Evolutionary conservation across 805 yeast genomes (phyloP).

Genomic region (Metschnikowia vanudenii): DNA sequence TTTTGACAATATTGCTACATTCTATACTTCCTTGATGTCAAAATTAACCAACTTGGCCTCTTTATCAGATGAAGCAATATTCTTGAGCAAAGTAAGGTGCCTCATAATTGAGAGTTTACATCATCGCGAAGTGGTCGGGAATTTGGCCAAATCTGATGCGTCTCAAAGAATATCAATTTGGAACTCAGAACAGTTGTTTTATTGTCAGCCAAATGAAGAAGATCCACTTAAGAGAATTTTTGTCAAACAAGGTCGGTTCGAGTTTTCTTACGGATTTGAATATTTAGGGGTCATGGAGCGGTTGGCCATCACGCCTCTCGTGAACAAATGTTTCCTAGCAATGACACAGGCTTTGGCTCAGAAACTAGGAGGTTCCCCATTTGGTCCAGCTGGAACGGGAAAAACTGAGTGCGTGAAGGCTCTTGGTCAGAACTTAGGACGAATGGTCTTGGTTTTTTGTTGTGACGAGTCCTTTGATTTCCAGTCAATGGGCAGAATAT

Average conservation of each 20-base stretch:
- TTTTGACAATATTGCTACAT: neutral
- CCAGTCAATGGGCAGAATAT: conserved; percentile 71
- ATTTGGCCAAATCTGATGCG: conserved; percentile 6
- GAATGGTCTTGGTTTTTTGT: conserved; percentile 79
- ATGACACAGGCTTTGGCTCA: conserved; percentile 75
- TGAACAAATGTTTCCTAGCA: conserved; percentile 60
- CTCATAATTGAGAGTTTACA: conserved; percentile 69
- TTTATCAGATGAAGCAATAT: conserved; percentile 18
- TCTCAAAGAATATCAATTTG: conserved; percentile 36
- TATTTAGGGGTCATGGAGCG: conserved; percentile 74
- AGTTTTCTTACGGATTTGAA: conserved; percentile 71
- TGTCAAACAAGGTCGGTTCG: conserved; percentile 53
- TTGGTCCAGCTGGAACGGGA: conserved; percentile 98
- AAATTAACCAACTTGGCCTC: conserved; percentile 28
- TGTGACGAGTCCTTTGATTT: conserved; percentile 90
- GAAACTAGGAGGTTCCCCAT: conserved; percentile 81
- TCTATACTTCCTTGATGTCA: conserved; percentile 16
- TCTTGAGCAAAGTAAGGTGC: conserved; percentile 51
- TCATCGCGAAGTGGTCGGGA: conserved; percentile 44
- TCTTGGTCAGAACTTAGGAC: conserved; percentile 74
- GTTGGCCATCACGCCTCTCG: conserved; percentile 73
- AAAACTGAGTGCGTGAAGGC: conserved; percentile 91
- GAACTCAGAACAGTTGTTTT: conserved; percentile 54
- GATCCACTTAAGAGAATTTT: conserved; percentile 36
- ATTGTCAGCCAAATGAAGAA: conserved; percentile 23